These are phyloP conservation scores for Phellopilus nigrolimitatus DNA, from an alignment of 1,284 basidiomycete species.

Conservation along the genomic window DNA sequence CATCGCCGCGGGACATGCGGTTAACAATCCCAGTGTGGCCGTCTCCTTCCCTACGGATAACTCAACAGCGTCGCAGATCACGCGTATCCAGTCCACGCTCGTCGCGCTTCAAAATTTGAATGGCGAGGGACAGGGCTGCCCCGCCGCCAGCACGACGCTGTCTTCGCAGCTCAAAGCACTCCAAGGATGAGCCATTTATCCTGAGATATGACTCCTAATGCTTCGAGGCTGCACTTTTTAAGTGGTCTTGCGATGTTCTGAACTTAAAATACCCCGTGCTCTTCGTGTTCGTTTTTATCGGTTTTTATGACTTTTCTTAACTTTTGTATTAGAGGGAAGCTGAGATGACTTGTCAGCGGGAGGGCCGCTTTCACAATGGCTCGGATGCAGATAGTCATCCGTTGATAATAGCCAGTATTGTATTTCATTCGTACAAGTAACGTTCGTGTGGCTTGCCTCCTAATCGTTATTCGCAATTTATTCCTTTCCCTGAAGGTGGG, in stretches of 20 bases:
- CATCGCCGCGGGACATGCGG: slow-evolving; percentile 26
- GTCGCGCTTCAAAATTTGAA: slow-evolving; percentile 36
- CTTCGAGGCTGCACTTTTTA: no score
- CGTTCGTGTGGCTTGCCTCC: neutral
- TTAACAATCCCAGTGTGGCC: slow-evolving; percentile 28
- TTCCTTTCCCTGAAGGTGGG: neutral
- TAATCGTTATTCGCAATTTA: neutral
- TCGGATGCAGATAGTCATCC: neutral
- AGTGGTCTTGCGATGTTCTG: neutral
- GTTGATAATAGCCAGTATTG: neutral
- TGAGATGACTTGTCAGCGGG: no score
- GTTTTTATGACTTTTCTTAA: no score
- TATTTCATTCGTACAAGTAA: neutral
- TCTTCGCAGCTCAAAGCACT: slow-evolving; percentile 32
- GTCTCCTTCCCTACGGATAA: slow-evolving; percentile 26
- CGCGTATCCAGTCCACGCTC: slow-evolving; percentile 25
- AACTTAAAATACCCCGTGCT: neutral
- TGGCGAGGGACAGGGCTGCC: slow-evolving; percentile 37
- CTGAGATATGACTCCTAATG: neutral
- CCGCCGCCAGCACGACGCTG: slow-evolving; percentile 35
- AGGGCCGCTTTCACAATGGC: no score
- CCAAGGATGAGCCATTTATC: slow-evolving; percentile 15
- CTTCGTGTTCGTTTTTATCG: neutral
- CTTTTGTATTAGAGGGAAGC: no score
- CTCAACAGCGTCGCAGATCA: slow-evolving; percentile 19